Conservation (phyloP, 179 eudicot species). For the Monotropa hypopitys region DNA sequence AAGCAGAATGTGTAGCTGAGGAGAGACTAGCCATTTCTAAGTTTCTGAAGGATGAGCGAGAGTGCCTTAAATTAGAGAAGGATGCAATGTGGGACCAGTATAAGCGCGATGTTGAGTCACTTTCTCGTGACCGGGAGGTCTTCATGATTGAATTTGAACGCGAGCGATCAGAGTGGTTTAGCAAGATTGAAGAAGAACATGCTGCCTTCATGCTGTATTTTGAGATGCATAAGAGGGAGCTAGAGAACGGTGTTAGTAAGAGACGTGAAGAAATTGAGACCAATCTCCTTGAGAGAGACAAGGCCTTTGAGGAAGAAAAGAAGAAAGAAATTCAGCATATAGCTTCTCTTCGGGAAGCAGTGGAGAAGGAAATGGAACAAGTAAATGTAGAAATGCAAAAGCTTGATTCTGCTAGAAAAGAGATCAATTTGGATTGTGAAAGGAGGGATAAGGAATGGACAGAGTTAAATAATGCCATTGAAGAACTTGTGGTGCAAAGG, state of each 20-base stretch:
- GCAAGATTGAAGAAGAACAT: slow-evolving; percentile 73
- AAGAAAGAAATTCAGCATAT: slow-evolving; percentile 58
- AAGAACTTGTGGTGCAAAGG: slow-evolving; percentile 72
- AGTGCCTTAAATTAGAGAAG: slow-evolving; percentile 62
- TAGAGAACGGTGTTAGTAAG: slow-evolving; percentile 55
- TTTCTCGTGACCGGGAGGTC: slow-evolving; percentile 58
- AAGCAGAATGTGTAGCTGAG: slow-evolving; percentile 57
- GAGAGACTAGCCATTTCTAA: slow-evolving; percentile 45
- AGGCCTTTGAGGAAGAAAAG: slow-evolving; percentile 62
- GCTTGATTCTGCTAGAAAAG: slow-evolving; percentile 61
- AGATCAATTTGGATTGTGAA: slow-evolving; percentile 64
- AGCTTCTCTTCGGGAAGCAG: slow-evolving; percentile 40
- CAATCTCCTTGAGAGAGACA: slow-evolving; percentile 53
- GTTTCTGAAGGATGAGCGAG: slow-evolving; percentile 68
- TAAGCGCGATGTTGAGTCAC: slow-evolving; percentile 52
- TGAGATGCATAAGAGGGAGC: slow-evolving; percentile 64
- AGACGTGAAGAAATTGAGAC: slow-evolving; percentile 80
- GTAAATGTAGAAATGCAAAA: slow-evolving; percentile 49
- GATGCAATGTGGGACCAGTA: slow-evolving; percentile 56
- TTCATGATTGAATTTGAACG: slow-evolving; percentile 54
- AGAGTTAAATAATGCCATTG: slow-evolving; percentile 61
- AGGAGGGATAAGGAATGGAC: slow-evolving; percentile 79
- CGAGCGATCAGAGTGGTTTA: slow-evolving; percentile 77
- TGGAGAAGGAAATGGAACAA: slow-evolving; percentile 50
- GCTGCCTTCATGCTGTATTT: slow-evolving; percentile 58